Evolutionary conservation across 164 flowering plant species (phyloP).

Genomic region (Amborella trichopoda): DNA sequence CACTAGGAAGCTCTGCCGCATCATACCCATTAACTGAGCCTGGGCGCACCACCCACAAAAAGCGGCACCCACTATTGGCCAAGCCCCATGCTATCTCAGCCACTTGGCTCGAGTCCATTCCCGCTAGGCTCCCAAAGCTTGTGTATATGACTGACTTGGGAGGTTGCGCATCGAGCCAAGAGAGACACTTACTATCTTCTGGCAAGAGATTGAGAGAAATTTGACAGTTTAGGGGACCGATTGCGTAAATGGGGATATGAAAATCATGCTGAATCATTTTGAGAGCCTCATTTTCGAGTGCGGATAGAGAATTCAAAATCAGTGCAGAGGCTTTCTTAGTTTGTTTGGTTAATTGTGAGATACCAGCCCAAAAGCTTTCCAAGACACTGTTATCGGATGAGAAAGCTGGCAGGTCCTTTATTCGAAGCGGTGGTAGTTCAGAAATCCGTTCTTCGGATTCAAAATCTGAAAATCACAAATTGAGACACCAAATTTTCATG

Average conservation of each 20-base stretch:
- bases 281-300: conserved; percentile 11
- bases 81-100: conserved; percentile 29
- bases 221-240: conserved; percentile 28
- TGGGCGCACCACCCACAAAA: conserved; percentile 36
- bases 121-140: conserved; percentile 31
- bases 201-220: conserved; percentile 7
- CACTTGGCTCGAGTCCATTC: conserved; percentile 10
- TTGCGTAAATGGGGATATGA: conserved; percentile 14
- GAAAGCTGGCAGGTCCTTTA: conserved; percentile 22
- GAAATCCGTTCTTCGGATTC: no score
- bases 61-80: conserved; percentile 22
- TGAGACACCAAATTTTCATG: no score
- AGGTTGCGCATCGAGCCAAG: conserved; percentile 30
- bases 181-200: conserved; percentile 21
- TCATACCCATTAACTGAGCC: conserved; percentile 10
- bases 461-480: no score
- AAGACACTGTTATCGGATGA: neutral
- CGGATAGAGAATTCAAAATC: conserved; percentile 20
- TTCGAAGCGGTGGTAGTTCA: conserved; percentile 23
- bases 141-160: conserved; percentile 25
- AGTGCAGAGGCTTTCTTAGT: conserved; percentile 18
- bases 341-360: conserved; percentile 1
- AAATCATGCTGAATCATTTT: conserved; percentile 2
- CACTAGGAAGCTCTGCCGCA: conserved; percentile 12
- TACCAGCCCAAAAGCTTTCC: neutral